phyloP scores from a whole-genome alignment of 1,284 basidiomycete genomes.

The Mycosarcoma maydis region DNA sequence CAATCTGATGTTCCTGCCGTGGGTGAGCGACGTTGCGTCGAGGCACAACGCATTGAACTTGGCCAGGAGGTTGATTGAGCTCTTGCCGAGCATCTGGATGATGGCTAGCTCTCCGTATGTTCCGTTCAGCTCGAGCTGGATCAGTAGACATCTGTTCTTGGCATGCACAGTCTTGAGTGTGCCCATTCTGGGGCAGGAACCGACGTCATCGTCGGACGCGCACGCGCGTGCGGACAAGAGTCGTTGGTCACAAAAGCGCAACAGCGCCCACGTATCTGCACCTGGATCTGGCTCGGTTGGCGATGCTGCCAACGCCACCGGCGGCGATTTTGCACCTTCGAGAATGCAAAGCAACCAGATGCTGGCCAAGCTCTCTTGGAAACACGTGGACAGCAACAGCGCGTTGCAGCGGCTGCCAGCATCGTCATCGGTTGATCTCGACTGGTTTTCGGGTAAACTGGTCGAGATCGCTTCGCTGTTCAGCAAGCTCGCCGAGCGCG shows the following conservation, averaged over 20 bases:
- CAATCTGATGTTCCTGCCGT: conserved; percentile 36
- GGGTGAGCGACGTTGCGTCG: conserved; percentile 11
- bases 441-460: conserved; percentile 29
- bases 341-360: conserved; percentile 11
- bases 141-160: conserved; percentile 28
- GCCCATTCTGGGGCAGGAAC: conserved; percentile 22
- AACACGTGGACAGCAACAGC: conserved; percentile 5
- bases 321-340: conserved; percentile 17
- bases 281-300: background rate
- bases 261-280: too few relatives aligned
- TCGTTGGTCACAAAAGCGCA: background rate
- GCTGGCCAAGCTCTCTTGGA: conserved; percentile 5
- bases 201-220: background rate
- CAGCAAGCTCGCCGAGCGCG: conserved; percentile 16
- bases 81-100: conserved; percentile 35
- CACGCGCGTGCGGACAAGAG: background rate
- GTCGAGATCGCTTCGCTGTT: conserved; percentile 26
- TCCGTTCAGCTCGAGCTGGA: conserved; percentile 30
- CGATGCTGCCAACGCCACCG: background rate
- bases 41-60: conserved; percentile 28
- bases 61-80: conserved; percentile 24
- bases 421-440: conserved; percentile 15
- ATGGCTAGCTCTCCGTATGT: conserved; percentile 18
- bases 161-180: conserved; percentile 30
- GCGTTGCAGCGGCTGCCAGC: background rate